Conservation (phyloP, 176 grass and related monocot species). For the Phragmites australis region DNA sequence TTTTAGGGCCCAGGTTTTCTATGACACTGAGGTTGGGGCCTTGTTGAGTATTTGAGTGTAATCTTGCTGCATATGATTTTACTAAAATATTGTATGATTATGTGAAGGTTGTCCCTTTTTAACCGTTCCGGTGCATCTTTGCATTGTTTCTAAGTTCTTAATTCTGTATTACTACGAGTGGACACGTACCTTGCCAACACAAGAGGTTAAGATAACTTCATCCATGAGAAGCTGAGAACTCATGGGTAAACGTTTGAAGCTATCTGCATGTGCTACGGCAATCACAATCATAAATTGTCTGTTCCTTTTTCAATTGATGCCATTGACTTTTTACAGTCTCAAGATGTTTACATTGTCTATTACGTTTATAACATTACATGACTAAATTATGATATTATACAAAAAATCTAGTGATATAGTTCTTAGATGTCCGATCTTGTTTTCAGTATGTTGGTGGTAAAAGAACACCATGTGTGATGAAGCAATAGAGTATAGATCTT, state of each 20-base stretch:
- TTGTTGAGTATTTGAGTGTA: not conserved
- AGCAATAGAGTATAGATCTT: not conserved
- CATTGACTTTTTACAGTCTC: not conserved
- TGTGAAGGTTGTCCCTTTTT: not conserved
- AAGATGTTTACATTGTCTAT: not conserved
- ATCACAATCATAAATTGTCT: not conserved
- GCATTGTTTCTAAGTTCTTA: not conserved
- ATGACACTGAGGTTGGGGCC: not conserved
- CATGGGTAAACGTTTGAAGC: not conserved
- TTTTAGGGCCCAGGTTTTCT: not conserved
- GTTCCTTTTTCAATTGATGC: not conserved
- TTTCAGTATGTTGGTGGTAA: not conserved
- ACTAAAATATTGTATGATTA: constrained; percentile 3
- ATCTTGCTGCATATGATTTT: constrained; percentile 1
- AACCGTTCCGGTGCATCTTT: constrained; percentile 4
- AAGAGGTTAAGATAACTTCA: not conserved
- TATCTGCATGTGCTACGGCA: not conserved
- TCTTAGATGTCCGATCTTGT: not conserved
- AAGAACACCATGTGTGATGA: not conserved
- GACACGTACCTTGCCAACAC: not conserved
- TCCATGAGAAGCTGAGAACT: not conserved
- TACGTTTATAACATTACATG: not conserved
- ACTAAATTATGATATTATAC: not conserved
- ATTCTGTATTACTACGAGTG: not conserved
- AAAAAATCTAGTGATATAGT: not conserved